A percentile compares a stretch with the other conserved stretches of the same genome.
These are phyloP conservation scores for Cyberlindnera lachancei DNA, from an alignment of 805 yeast genomes.

Conservation along the genomic window DNA sequence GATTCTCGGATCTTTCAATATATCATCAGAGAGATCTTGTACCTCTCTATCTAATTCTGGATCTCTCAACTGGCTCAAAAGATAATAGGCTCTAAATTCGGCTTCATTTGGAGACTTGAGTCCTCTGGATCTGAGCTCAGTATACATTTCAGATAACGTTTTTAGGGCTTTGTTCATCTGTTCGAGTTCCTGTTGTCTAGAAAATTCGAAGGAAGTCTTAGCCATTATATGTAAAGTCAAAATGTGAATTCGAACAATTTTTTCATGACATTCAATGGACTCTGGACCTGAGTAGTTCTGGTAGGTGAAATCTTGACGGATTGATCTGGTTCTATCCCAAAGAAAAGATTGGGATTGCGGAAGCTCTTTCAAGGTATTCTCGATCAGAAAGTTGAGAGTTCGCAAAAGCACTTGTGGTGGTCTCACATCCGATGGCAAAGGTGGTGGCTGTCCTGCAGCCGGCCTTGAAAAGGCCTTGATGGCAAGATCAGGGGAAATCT, in stretches of 20 bases:
- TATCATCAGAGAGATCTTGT: constrained; percentile 54
- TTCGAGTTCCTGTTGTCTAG: constrained; percentile 92
- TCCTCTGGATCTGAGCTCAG: constrained; percentile 66
- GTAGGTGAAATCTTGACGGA: constrained; percentile 93
- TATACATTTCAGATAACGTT: constrained; percentile 80
- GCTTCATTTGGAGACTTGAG: constrained; percentile 76
- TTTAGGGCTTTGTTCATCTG: constrained; percentile 89
- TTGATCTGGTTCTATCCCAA: constrained; percentile 97
- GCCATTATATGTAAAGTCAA: constrained; percentile 83
- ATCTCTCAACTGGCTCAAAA: constrained; percentile 73
- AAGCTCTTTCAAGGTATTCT: constrained; percentile 50
- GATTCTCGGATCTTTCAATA: constrained; percentile 48
- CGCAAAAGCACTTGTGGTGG: constrained; percentile 71
- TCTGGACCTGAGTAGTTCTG: constrained; percentile 93
- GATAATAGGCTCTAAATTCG: constrained; percentile 84
- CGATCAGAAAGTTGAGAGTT: constrained; percentile 67
- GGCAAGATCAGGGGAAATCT: constrained; percentile 53
- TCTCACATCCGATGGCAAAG: constrained; percentile 93
- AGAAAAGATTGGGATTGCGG: constrained; percentile 86
- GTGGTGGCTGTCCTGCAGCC: constrained; percentile 97
- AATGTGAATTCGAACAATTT: constrained; percentile 83
- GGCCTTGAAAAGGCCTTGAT: constrained; percentile 93
- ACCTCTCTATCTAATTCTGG: constrained; percentile 75
- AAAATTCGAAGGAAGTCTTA: constrained; percentile 59
- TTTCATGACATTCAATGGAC: constrained; percentile 87